A percentile compares a stretch with the other conserved stretches of the same genome.
Evolutionary conservation across 257 asterid species (phyloP).

Genomic region (Paulownia fortunei): DNA sequence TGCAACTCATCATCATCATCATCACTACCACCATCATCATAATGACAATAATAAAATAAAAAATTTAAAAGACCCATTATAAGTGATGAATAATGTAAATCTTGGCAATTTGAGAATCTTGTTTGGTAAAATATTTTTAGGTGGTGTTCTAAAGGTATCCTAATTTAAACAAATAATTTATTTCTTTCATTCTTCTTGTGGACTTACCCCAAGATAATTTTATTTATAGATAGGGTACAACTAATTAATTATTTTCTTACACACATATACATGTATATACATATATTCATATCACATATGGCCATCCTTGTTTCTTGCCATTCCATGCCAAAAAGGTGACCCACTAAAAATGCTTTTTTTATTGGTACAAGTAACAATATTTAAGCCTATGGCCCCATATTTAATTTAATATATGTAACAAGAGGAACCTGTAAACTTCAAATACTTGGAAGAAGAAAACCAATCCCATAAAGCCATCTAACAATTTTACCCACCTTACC

Average conservation of each 20-base stretch:
- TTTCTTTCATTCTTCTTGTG: not conserved
- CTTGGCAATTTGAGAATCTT: too few relatives aligned
- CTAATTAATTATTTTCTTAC: not conserved
- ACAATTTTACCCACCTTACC: slow-evolving; percentile 20
- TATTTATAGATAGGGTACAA: not conserved
- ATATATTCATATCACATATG: too few relatives aligned
- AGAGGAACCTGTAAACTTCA: not conserved
- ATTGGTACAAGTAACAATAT: slow-evolving; percentile 16
- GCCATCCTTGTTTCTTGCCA: not conserved
- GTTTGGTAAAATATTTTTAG: not conserved
- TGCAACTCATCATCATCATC: too few relatives aligned
- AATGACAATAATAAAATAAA: not conserved
- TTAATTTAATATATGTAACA: not conserved
- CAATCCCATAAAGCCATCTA: not conserved
- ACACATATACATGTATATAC: not conserved
- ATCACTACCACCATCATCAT: too few relatives aligned
- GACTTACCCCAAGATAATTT: not conserved
- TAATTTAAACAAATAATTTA: not conserved
- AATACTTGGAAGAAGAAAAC: too few relatives aligned
- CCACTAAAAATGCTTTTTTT: slow-evolving; percentile 24
- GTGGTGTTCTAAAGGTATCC: not conserved
- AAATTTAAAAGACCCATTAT: too few relatives aligned
- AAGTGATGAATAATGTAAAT: too few relatives aligned
- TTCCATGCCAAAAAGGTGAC: slow-evolving; percentile 8
- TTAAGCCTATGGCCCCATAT: slow-evolving; percentile 4